These are phyloP conservation scores for Colletotrichum somersetense DNA, from an alignment of 2,329 filamentous ascomycete genomes.

Conservation along the genomic window DNA sequence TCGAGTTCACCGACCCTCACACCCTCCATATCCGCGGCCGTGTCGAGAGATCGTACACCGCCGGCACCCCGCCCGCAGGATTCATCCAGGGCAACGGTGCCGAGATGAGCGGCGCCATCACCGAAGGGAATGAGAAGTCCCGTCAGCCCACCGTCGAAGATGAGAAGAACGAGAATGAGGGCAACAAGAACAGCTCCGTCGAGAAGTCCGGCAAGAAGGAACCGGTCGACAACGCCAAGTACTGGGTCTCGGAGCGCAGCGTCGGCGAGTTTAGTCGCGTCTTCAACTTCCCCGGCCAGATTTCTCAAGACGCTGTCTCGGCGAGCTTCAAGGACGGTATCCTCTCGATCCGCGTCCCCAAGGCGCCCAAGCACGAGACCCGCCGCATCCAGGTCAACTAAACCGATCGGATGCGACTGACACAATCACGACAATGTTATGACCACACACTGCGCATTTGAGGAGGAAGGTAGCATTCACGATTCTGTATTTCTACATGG, in stretches of 20 bases:
- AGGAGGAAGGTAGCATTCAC: neutral
- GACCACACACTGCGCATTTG: neutral
- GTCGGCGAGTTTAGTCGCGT: slow-evolving; percentile 76
- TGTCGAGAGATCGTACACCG: slow-evolving; percentile 73
- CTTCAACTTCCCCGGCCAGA: slow-evolving; percentile 75
- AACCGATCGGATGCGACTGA: slow-evolving; percentile 35
- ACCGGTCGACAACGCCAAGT: slow-evolving; percentile 63
- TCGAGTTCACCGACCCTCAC: slow-evolving; percentile 83
- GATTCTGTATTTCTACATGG: slow-evolving; percentile 10
- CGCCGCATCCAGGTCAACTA: slow-evolving; percentile 69
- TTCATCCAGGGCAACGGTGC: slow-evolving; percentile 58
- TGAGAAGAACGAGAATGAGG: slow-evolving; percentile 58
- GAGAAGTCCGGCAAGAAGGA: slow-evolving; percentile 48
- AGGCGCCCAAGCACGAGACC: slow-evolving; percentile 70
- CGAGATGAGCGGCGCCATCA: slow-evolving; percentile 54
- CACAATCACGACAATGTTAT: neutral
- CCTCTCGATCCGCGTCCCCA: slow-evolving; percentile 73
- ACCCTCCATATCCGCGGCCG: slow-evolving; percentile 79
- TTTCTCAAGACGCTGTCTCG: slow-evolving; percentile 72
- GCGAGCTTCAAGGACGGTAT: slow-evolving; percentile 76
- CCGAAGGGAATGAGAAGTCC: slow-evolving; percentile 51
- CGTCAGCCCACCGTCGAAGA: slow-evolving; percentile 75
- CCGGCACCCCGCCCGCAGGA: slow-evolving; percentile 64
- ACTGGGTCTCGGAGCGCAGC: slow-evolving; percentile 78
- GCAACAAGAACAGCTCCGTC: slow-evolving; percentile 46